Evolutionary conservation across 2,329 filamentous ascomycete genomes (phyloP).

Genomic region (Daldinia sp.): DNA sequence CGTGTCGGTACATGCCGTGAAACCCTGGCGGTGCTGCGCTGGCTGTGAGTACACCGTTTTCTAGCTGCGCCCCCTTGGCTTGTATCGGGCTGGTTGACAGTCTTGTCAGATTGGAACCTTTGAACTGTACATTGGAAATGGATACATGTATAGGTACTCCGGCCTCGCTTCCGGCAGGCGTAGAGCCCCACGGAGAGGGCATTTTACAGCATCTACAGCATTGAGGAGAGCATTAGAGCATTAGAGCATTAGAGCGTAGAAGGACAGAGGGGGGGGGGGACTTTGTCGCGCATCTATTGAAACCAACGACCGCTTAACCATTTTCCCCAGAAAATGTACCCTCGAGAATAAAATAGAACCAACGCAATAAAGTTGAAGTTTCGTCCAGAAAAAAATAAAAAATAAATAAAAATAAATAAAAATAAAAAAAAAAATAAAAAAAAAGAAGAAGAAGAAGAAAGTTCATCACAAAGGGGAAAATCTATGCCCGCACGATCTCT

Average conservation of each 20-base stretch:
- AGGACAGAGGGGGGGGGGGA: background rate
- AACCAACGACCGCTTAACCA: background rate
- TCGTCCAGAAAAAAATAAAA: background rate
- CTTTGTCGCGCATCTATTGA: background rate
- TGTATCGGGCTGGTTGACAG: background rate
- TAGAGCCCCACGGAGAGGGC: no score
- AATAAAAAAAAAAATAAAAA: background rate
- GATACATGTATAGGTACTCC: constrained; percentile 12
- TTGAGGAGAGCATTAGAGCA: no score
- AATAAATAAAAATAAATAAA: background rate
- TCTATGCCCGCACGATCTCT: background rate
- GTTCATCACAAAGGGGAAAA: background rate
- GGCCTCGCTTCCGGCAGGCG: constrained; percentile 7
- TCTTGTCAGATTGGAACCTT: constrained; percentile 32
- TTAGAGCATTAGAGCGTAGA: no score
- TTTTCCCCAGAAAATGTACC: constrained; percentile 21
- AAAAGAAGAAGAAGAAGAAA: background rate
- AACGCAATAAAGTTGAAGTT: no score
- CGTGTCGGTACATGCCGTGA: constrained; percentile 31
- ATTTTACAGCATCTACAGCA: no score
- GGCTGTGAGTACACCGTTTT: constrained; percentile 26
- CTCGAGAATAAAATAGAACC: background rate
- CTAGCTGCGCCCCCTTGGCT: constrained; percentile 36
- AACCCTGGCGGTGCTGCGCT: constrained; percentile 26
- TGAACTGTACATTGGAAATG: no score